Base-by-base conservation (phyloP, 805 yeast species). In the Priceomyces melissophilus region DNA sequence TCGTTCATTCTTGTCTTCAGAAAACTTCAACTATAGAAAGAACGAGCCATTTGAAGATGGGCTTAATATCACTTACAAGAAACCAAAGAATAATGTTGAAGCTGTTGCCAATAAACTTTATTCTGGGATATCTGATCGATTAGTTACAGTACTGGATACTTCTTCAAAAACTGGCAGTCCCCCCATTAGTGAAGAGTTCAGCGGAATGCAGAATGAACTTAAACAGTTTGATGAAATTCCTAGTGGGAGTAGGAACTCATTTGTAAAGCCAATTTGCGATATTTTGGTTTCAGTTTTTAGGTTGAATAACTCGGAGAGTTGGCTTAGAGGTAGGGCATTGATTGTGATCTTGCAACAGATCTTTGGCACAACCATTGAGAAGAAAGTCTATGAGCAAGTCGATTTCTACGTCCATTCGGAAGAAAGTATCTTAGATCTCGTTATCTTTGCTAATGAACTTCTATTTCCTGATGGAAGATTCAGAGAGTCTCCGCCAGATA, bases 301-400 rank as follows among this genome's bases (percentile, higher is more conserved):
- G 25, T 60, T 87, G 15, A 76, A 79, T 40, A 71, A 67, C 12
- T 72, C 85, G 1, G 80, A 79, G 35, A 78, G 80, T 35, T 87
- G 96, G 95, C 61, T 90, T 1, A 67, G 96, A 39, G 97, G 96
- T 0, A 69, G 89, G 33, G 96, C 96, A 0, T 69, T 88, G 7
- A 73, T 89, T 30, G 80, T 88, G 4, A 78, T 90, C 3, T 63
- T 90, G 39, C 96, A 89, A 58, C 96, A 88, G 57, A 60, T 90
- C 1, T 71, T 90, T 30, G 97, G 97, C 0, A 85, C 91, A 2
- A 84, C 96, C 0, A 82, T 90, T 38, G 96, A 90, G 54, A 82
- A 79, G 54, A 78, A 76, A 40, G 72, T 80, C 3, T 63, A 81
- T 31, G 70, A 73, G 23, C 65, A 65, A 43, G 58, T 77, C 26